Evolutionary conservation across 169 alveolate genomes (phyloP).

Genomic region (Plasmodium falciparum): DNA sequence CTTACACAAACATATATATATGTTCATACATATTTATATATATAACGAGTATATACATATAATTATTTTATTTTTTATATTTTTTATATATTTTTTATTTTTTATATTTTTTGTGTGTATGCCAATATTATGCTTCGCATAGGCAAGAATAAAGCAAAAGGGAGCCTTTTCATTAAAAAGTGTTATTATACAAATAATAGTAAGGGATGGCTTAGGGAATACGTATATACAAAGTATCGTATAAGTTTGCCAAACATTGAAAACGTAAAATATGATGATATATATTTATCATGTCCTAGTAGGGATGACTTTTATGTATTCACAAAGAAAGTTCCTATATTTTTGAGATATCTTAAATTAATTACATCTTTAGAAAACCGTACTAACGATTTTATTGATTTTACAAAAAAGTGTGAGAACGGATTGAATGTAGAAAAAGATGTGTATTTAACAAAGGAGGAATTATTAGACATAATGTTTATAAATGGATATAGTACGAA

Average conservation of each 20-base stretch:
- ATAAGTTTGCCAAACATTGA: conserved; percentile 89
- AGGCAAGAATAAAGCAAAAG: neutral
- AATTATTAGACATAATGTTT: conserved; percentile 88
- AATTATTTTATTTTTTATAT: too few relatives aligned
- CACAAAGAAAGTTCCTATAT: conserved; percentile 89
- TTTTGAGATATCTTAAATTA: conserved; percentile 87
- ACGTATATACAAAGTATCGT: conserved; percentile 89
- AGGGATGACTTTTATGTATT: conserved; percentile 86
- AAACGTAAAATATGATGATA: conserved; percentile 88
- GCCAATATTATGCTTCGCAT: too few relatives aligned
- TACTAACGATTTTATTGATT: conserved; percentile 85
- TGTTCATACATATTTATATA: too few relatives aligned
- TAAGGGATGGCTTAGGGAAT: conserved; percentile 75
- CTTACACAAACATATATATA: too few relatives aligned
- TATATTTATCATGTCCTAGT: conserved; percentile 87
- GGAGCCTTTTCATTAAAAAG: conserved; percentile 4
- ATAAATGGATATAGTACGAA: conserved; percentile 87
- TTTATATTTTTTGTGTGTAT: too few relatives aligned
- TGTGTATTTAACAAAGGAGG: conserved; percentile 87
- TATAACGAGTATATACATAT: too few relatives aligned
- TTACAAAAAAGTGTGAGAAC: conserved; percentile 89
- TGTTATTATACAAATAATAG: conserved; percentile 71
- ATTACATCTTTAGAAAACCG: conserved; percentile 88
- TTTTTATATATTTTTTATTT: too few relatives aligned
- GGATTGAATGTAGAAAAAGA: conserved; percentile 92